These are phyloP conservation scores for Cicer yamashitae DNA, from an alignment of 306 rosid genomes.

Conservation along the genomic window DNA sequence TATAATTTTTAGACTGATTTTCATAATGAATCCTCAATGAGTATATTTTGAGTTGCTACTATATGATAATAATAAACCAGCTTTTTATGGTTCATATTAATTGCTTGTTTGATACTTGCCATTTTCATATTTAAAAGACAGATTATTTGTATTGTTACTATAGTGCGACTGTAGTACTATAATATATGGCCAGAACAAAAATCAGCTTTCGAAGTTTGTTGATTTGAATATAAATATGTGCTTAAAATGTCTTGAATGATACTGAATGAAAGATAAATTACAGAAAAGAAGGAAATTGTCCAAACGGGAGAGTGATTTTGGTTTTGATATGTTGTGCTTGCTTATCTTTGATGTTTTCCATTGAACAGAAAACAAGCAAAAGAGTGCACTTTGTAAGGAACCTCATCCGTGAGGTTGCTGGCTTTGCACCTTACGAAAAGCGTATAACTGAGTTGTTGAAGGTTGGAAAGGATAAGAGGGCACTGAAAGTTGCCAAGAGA, in stretches of 20 bases:
- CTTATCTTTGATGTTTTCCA: neutral
- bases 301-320: neutral
- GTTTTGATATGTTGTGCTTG: neutral
- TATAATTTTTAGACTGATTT: neutral
- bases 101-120: neutral
- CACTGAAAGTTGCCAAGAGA: constrained; percentile 80
- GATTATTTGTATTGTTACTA: neutral
- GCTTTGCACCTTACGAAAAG: constrained; percentile 91
- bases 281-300: neutral
- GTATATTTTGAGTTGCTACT: neutral
- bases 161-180: neutral
- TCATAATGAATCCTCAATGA: neutral
- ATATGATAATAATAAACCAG: neutral
- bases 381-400: constrained; percentile 81
- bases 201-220: neutral
- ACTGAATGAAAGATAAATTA: neutral
- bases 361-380: constrained; percentile 75
- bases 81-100: neutral
- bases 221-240: neutral
- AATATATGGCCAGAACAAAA: neutral
- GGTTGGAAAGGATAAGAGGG: constrained; percentile 94
- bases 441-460: constrained; percentile 94
- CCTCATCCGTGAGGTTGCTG: constrained; percentile 86
- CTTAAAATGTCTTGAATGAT: neutral
- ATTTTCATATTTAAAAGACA: neutral